Evolutionary conservation across 139 green algal genomes (phyloP).

Genomic region (Edaphochlamys debaryana): DNA sequence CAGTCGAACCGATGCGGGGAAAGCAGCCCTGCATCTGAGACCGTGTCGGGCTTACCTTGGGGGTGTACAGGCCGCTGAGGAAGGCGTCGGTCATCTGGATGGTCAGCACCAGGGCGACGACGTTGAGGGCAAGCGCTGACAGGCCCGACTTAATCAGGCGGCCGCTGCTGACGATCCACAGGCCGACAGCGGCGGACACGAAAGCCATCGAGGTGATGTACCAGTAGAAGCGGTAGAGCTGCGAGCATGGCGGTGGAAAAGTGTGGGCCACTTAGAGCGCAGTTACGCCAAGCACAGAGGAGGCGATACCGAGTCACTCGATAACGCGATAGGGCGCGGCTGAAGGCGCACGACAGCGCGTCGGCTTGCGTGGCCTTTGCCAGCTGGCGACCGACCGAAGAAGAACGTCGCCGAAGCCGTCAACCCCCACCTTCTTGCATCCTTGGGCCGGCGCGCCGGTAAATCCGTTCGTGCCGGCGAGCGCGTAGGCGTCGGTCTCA

Average conservation of each 20-base stretch:
- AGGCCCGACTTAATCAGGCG: background rate
- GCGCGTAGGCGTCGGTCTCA: background rate
- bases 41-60: background rate
- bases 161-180: background rate
- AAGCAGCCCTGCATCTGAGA: background rate
- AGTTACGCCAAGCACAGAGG: background rate
- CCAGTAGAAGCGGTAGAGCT: slow-evolving; percentile 41
- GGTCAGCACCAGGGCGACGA: slow-evolving; percentile 10
- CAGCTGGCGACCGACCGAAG: too few relatives aligned
- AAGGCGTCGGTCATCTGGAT: slow-evolving; percentile 26
- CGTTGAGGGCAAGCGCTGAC: background rate
- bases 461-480: background rate
- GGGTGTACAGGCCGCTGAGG: background rate
- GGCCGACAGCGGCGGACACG: background rate
- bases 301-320: background rate
- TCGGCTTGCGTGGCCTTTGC: too few relatives aligned
- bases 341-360: too few relatives aligned
- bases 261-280: background rate
- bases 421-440: slow-evolving; percentile 30
- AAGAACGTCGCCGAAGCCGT: too few relatives aligned
- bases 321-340: background rate
- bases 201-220: slow-evolving; percentile 15
- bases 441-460: background rate
- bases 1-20: too few relatives aligned
- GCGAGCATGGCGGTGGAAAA: background rate